These are phyloP conservation scores for Kalanchoe fedtschenkoi DNA, from an alignment of 164 flowering plant species.

Conservation along the genomic window DNA sequence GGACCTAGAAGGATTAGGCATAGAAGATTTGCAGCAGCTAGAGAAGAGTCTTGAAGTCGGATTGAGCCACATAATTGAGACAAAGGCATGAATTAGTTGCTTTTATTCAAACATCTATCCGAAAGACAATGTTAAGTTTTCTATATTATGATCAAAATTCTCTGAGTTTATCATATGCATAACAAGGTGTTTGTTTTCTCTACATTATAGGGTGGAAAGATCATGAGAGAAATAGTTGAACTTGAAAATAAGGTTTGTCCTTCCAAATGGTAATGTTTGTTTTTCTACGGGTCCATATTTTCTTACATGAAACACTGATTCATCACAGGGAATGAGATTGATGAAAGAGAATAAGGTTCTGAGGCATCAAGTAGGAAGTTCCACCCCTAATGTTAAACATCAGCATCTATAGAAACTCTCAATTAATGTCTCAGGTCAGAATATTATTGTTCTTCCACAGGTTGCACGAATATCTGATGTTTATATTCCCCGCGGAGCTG, in stretches of 20 bases:
- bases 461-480: not conserved
- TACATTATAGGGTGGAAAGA: not conserved
- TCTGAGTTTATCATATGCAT: no score
- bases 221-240: not conserved
- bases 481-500: not conserved
- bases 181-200: not conserved
- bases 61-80: slow-evolving; percentile 9
- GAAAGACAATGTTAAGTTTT: no score
- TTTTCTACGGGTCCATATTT: not conserved
- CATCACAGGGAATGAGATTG: slow-evolving; percentile 1
- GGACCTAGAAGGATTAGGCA: slow-evolving; percentile 7
- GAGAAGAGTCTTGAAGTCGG: slow-evolving; percentile 8
- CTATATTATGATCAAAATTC: no score
- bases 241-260: not conserved
- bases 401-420: not conserved
- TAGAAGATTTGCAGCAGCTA: slow-evolving; percentile 8
- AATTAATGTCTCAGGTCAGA: no score
- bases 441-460: not conserved
- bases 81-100: not conserved
- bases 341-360: slow-evolving; percentile 2
- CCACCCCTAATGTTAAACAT: not conserved
- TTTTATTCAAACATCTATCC: not conserved
- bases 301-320: not conserved
- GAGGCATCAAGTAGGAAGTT: not conserved
- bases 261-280: no score